phyloP scores from a whole-genome alignment of 441 rosid genomes.

The Syzygium syzygioides region DNA sequence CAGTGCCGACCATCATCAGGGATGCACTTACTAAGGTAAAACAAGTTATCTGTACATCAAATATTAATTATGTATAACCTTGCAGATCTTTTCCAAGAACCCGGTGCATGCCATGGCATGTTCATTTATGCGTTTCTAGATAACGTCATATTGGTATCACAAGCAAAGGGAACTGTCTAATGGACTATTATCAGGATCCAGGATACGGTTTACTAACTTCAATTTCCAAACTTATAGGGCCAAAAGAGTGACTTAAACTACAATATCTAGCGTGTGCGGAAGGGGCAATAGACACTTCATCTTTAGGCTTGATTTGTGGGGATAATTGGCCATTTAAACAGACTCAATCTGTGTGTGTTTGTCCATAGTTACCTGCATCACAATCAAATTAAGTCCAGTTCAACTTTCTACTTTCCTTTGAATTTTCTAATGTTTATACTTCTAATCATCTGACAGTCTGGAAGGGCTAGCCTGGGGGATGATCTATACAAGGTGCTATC shows the following conservation, averaged over 20 bases:
- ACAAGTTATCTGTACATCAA: not conserved
- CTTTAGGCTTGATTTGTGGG: not conserved
- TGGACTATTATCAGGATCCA: not conserved
- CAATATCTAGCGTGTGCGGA: not conserved
- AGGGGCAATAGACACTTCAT: not conserved
- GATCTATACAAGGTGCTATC: constrained; percentile 58
- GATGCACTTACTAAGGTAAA: constrained; percentile 82
- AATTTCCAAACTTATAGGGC: not conserved
- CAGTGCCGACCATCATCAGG: constrained; percentile 54
- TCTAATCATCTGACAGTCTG: constrained; percentile 45
- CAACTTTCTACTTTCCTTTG: not conserved
- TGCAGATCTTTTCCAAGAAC: not conserved
- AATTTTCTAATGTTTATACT: not conserved
- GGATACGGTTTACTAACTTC: not conserved
- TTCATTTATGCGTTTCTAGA: not conserved
- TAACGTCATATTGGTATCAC: not conserved
- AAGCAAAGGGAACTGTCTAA: constrained; percentile 4
- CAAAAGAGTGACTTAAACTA: not conserved
- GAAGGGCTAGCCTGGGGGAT: constrained; percentile 75
- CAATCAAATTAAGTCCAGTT: not conserved
- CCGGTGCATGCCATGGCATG: not conserved
- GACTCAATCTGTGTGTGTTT: not conserved
- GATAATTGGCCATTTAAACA: not conserved
- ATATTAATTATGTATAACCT: not conserved
- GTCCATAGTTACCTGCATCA: not conserved